Base-by-base conservation (phyloP, 176 grass and related monocot genomes). In the Calamus simplicifolius region DNA sequence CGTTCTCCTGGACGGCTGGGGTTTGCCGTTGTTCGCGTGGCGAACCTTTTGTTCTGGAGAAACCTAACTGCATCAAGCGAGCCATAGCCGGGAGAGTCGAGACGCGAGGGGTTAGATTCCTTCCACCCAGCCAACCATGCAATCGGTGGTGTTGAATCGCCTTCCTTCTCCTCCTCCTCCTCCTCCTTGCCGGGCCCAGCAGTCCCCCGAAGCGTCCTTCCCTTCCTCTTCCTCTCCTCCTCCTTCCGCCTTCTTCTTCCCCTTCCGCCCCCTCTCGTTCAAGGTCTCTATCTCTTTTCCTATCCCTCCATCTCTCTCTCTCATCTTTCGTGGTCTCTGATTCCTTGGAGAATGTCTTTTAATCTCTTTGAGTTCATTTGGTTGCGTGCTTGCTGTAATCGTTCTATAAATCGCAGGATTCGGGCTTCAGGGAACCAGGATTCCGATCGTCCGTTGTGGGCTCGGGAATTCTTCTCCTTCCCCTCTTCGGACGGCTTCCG, bases 151-250 rank as follows among this genome's bases (percentile, higher is more conserved):
- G 49, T 70, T 56, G 73, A 73, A 77, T 16, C 19, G 50, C 12
- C 68, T 16, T 77, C 79, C 3, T 71, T 29, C 49, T 67, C 67
- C 26, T 74, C 19, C 54, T 43, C 68, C 18, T 77, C 79, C 3
- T 71, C 29, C 49, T 67, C 67, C 26, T 74, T 71, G 81, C 30
- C 58, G 59, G 25, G 58, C 35, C 12, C 35, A 43, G 26, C 48
- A 5, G 53, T 56, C 69, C 7, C 73, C 77, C 7, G 72, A 82
- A 17, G 70, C 81, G 55, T 79, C 89, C 35, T 81, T 83, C 19
- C 64, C 79, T 2, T 73, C 75, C 27, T 72, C 73, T 12, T 59
- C 72, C 12, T 51, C 73, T 0, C 21, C 59, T 6, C 51, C 18
- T 71, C 79, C 26, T 70, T 23, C 64, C 66, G 67, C 65, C 5